Conservation (phyloP, 305 asterid genomes). For the Euphrasia arctica region DNA sequence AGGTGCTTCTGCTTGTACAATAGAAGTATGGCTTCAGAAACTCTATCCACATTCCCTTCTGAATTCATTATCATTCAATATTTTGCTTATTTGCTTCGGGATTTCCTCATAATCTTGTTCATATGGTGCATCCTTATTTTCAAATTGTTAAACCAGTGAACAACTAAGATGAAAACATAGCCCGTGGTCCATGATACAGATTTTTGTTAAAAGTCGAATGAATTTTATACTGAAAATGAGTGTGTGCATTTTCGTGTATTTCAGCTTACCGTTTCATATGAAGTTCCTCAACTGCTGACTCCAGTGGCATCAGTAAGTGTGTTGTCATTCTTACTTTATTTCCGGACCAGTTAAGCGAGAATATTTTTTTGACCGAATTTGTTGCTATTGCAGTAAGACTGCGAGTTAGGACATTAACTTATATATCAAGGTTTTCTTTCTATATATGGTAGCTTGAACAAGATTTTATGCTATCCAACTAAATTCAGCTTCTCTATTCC, state of each 20-base stretch:
- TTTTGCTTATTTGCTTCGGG: neutral
- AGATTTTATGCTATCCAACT: conserved; percentile 1
- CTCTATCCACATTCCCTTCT: too few relatives aligned
- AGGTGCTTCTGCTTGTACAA: conserved; percentile 65
- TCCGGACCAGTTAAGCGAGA: neutral
- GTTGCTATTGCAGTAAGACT: neutral
- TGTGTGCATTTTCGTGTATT: conserved; percentile 20
- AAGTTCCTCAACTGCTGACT: conserved; percentile 76
- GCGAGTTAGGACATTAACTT: neutral
- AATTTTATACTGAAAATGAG: too few relatives aligned
- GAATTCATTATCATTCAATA: neutral
- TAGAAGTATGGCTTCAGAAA: conserved; percentile 56
- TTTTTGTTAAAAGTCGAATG: neutral
- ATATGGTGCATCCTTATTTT: conserved; percentile 12
- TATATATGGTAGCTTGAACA: neutral
- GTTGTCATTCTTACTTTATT: neutral
- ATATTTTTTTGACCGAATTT: conserved; percentile 2
- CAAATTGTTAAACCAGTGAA: conserved; percentile 1
- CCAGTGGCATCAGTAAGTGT: conserved; percentile 91
- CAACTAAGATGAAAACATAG: neutral
- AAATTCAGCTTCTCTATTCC: conserved; percentile 7
- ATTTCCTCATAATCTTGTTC: conserved; percentile 13
- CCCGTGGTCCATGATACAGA: neutral
- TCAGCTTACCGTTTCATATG: conserved; percentile 92
- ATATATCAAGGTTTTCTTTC: neutral